These are phyloP conservation scores for Jacaranda mimosifolia DNA, from an alignment of 257 asterid species.

Conservation along the genomic window DNA sequence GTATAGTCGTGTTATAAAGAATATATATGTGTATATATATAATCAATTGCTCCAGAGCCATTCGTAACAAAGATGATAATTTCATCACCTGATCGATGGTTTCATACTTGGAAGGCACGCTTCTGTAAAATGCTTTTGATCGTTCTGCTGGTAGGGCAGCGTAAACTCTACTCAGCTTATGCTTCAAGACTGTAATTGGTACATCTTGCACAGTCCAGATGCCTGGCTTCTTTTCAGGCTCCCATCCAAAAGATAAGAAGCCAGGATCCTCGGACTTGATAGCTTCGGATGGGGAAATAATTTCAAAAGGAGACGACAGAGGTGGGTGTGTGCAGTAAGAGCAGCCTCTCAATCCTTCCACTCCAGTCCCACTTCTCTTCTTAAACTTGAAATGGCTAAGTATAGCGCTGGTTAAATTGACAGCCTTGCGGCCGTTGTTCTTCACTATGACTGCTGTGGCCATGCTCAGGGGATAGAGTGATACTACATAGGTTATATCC, in stretches of 20 bases:
- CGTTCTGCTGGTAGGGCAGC: constrained; percentile 64
- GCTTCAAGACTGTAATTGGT: constrained; percentile 69
- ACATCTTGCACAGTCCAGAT: constrained; percentile 75
- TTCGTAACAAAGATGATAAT: background rate
- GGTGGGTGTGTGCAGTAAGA: constrained; percentile 81
- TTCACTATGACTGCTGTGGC: constrained; percentile 79
- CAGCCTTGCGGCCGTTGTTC: constrained; percentile 70
- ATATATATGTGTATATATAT: no score
- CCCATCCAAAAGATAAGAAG: constrained; percentile 72
- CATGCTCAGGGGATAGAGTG: constrained; percentile 75
- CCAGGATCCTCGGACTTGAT: constrained; percentile 70
- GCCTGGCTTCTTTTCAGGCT: constrained; percentile 73
- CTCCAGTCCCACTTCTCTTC: constrained; percentile 64
- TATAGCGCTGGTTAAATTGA: constrained; percentile 57
- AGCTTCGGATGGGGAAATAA: constrained; percentile 72
- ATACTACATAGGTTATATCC: constrained; percentile 66
- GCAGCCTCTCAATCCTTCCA: constrained; percentile 67
- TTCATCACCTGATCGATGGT: constrained; percentile 70
- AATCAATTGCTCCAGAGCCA: no score
- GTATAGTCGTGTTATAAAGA: no score
- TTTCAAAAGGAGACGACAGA: constrained; percentile 64
- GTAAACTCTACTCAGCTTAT: constrained; percentile 80
- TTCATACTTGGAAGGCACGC: constrained; percentile 77
- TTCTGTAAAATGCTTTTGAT: constrained; percentile 53
- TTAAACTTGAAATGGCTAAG: constrained; percentile 64